These are phyloP conservation scores for Plasmodium billcollinsi DNA, from an alignment of 169 alveolate species.

Conservation along the genomic window DNA sequence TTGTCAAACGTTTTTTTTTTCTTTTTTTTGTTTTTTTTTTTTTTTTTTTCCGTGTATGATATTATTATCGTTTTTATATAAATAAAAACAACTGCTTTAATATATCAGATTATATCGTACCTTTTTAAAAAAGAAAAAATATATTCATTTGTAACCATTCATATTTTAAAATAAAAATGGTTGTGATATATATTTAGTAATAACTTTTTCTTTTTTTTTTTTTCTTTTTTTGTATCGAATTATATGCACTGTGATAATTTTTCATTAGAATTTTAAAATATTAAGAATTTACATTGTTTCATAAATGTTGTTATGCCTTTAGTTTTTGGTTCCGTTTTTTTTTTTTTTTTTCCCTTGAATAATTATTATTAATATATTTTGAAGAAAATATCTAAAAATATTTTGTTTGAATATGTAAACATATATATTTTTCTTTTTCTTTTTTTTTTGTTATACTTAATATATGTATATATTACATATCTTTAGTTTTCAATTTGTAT, in stretches of 20 bases:
- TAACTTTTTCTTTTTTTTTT: background rate
- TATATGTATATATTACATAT: no score
- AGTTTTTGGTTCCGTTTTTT: background rate
- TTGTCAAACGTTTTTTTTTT: no score
- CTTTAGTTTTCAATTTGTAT: no score
- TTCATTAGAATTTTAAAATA: slow-evolving; percentile 13
- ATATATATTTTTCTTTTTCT: slow-evolving; percentile 1
- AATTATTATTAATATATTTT: background rate
- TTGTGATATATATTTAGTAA: slow-evolving; percentile 18
- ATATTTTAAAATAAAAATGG: background rate
- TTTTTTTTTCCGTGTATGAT: no score
- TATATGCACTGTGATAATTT: background rate
- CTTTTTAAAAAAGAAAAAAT: slow-evolving; percentile 1
- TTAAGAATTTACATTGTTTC: background rate
- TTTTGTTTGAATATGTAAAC: background rate
- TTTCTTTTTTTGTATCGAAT: background rate
- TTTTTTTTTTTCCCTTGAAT: slow-evolving; percentile 2
- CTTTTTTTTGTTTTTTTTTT: no score
- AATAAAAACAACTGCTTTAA: no score
- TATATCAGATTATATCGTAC: no score
- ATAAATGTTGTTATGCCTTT: background rate
- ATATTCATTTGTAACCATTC: background rate
- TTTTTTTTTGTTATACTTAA: background rate
- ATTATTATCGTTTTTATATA: no score
- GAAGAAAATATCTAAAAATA: background rate